Evolutionary conservation across 2,329 filamentous ascomycete species (phyloP).

Genomic region (Paecilomyces dactylethromorphus): DNA sequence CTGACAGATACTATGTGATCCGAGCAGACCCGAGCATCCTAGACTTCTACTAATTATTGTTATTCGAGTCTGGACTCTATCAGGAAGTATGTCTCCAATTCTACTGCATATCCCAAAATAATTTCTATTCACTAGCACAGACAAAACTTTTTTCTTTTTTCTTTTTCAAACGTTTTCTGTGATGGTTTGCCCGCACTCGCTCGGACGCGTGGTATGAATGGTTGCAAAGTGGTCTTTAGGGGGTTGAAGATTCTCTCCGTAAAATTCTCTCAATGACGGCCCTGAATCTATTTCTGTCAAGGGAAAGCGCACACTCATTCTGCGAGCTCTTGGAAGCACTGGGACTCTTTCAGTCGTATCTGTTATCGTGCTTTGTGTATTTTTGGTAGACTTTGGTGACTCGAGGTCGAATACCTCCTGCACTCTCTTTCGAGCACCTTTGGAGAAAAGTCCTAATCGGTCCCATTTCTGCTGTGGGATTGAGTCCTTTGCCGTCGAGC

Average conservation of each 20-base stretch:
- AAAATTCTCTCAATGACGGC: not conserved
- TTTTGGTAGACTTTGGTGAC: constrained; percentile 3
- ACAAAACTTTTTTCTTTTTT: not conserved
- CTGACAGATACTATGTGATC: not conserved
- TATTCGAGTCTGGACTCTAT: not conserved
- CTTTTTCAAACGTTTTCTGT: not conserved
- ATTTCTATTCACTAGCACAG: not conserved
- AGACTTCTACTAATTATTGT: not conserved
- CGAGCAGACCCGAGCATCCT: not conserved
- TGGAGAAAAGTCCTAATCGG: constrained; percentile 7
- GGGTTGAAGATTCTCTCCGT: not conserved
- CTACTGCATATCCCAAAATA: not conserved
- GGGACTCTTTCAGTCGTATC: constrained; percentile 7
- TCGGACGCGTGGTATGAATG: not conserved
- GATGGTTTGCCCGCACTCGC: not conserved
- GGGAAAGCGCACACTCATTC: constrained; percentile 8
- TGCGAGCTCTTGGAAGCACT: constrained; percentile 15
- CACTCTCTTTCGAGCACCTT: constrained; percentile 9
- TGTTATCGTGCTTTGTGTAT: not conserved
- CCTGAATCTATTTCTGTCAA: not conserved
- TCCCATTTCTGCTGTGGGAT: constrained; percentile 5
- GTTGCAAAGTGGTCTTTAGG: not conserved
- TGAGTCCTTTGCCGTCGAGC: constrained; percentile 1
- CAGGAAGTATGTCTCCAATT: not conserved
- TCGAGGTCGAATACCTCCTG: constrained; percentile 16